Conservation (phyloP, 225 moss, liverwort and hornwort genomes). For the Polytrichum formosum region DNA sequence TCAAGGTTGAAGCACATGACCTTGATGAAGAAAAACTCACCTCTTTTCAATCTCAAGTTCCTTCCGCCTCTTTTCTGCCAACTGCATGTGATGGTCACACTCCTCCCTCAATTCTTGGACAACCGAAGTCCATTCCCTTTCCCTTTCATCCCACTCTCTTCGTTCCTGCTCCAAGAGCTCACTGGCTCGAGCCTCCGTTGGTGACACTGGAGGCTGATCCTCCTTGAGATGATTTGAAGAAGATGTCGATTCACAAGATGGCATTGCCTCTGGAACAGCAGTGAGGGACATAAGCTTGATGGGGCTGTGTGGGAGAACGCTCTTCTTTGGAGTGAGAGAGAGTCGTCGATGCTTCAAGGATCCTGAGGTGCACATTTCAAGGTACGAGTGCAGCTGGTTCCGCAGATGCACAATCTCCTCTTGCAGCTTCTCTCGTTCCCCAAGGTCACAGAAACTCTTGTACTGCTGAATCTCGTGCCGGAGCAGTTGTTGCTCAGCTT, state of each 20-base stretch:
- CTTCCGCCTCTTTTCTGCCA: conserved; percentile 60
- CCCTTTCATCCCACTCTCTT: conserved; percentile 52
- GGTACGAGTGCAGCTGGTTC: conserved; percentile 54
- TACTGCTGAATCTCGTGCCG: conserved; percentile 56
- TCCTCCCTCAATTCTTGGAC: conserved; percentile 72
- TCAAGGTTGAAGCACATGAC: too few species aligned
- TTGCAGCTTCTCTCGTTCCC: conserved; percentile 59
- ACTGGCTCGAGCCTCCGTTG: conserved; percentile 11
- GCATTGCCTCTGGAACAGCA: conserved; percentile 14
- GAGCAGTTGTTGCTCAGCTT: conserved; percentile 56
- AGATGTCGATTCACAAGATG: conserved; percentile 17
- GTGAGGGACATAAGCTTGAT: conserved; percentile 11
- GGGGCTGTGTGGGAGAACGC: conserved; percentile 7
- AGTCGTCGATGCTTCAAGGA: conserved; percentile 26
- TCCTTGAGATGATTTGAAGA: neutral
- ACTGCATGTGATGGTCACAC: conserved; percentile 50
- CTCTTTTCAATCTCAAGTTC: conserved; percentile 84
- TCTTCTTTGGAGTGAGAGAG: conserved; percentile 29
- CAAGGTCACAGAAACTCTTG: conserved; percentile 61
- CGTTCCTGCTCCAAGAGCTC: conserved; percentile 37
- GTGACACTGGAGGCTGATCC: conserved; percentile 8
- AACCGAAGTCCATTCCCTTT: conserved; percentile 52
- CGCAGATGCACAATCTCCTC: conserved; percentile 64
- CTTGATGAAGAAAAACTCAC: conserved; percentile 11
- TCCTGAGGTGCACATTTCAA: conserved; percentile 40